Conservation (phyloP, 1,284 basidiomycete species). For the Cerioporus squamosus region DNA sequence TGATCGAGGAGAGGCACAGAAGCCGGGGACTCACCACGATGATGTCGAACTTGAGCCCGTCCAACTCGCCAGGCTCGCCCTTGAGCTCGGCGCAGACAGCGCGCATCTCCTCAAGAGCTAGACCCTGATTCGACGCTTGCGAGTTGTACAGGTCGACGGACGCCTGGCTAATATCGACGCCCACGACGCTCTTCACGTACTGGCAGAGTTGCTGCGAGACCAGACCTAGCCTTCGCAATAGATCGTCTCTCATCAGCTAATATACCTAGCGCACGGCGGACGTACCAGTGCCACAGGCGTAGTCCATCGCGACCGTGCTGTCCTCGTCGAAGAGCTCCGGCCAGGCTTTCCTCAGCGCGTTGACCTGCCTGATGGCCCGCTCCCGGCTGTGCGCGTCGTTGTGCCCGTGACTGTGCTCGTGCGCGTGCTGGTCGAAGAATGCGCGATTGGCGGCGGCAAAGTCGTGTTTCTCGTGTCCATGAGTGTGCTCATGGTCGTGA, state of each 20-base stretch:
- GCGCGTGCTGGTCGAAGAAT: conserved; percentile 34
- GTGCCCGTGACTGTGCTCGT: conserved; percentile 30
- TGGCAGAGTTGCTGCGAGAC: conserved; percentile 45
- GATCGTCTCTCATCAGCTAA: not conserved
- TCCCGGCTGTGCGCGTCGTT: conserved; percentile 25
- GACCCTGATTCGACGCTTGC: conserved; percentile 57
- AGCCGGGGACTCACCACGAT: conserved; percentile 51
- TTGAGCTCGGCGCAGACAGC: conserved; percentile 56
- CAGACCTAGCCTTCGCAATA: not conserved
- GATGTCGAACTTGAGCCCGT: conserved; percentile 62
- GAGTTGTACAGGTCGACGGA: conserved; percentile 68
- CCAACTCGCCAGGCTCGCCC: conserved; percentile 49
- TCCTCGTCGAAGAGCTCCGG: conserved; percentile 53
- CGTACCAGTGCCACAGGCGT: conserved; percentile 71
- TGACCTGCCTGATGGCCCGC: conserved; percentile 40
- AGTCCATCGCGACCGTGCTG: conserved; percentile 65
- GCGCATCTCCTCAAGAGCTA: conserved; percentile 59
- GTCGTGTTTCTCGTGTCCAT: conserved; percentile 4
- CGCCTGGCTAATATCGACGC: conserved; percentile 70
- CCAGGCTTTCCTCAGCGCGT: conserved; percentile 48
- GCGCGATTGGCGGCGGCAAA: conserved; percentile 36
- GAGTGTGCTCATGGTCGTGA: not conserved
- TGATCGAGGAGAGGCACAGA: not conserved
- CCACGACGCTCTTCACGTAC: conserved; percentile 61
- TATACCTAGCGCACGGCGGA: not conserved